These are phyloP conservation scores for Akebia trifoliata DNA, from an alignment of 164 flowering plant species.

Conservation along the genomic window DNA sequence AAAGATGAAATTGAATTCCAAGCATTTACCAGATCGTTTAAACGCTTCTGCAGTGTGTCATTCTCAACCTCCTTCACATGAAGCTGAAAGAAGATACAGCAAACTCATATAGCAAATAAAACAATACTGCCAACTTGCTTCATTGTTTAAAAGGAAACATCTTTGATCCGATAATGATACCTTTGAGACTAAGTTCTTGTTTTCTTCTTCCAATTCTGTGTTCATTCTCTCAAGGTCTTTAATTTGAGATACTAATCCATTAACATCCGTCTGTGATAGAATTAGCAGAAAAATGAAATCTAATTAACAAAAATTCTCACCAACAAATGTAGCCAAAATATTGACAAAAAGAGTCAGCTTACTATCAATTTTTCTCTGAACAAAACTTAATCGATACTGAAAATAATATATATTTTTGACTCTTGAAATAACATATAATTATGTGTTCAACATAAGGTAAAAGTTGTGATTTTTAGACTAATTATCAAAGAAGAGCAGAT, in stretches of 20 bases:
- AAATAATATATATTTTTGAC: no score
- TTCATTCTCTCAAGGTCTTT: slow-evolving; percentile 59
- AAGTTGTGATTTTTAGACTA: no score
- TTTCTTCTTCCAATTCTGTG: slow-evolving; percentile 58
- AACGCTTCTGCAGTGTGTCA: slow-evolving; percentile 46
- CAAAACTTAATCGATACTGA: no score
- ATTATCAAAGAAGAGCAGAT: no score
- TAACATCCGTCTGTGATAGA: slow-evolving; percentile 54
- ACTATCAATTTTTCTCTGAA: no score
- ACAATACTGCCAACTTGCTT: neutral
- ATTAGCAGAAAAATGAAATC: neutral
- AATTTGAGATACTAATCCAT: slow-evolving; percentile 61
- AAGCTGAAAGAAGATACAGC: slow-evolving; percentile 43
- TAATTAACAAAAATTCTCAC: neutral
- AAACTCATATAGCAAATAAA: slow-evolving; percentile 6
- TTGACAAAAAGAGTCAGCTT: no score
- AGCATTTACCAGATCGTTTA: slow-evolving; percentile 62
- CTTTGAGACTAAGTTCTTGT: slow-evolving; percentile 43
- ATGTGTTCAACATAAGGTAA: no score
- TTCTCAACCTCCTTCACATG: slow-evolving; percentile 49
- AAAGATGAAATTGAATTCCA: slow-evolving; percentile 3
- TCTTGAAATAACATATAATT: no score
- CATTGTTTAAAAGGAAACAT: neutral
- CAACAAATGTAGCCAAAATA: no score
- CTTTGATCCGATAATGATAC: slow-evolving; percentile 21